Evolutionary conservation across 2,329 filamentous ascomycete genomes (phyloP).

Genomic region (Apiospora aurea): DNA sequence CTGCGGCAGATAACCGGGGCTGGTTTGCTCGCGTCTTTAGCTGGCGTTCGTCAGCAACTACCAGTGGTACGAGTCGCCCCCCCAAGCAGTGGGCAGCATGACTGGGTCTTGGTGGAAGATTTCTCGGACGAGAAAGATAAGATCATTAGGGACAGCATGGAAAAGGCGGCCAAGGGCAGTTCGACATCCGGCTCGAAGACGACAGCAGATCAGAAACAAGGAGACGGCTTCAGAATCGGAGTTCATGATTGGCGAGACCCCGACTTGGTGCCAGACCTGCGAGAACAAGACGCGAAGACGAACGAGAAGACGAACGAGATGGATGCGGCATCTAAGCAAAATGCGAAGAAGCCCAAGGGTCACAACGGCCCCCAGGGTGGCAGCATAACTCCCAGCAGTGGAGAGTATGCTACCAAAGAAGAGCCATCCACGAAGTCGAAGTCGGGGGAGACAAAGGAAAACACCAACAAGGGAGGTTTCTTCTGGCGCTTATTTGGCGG

Average conservation of each 20-base stretch:
- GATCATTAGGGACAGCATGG: constrained; percentile 49
- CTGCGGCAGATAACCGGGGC: constrained; percentile 36
- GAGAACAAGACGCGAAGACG: constrained; percentile 30
- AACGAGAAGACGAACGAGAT: constrained; percentile 32
- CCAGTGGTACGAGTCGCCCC: constrained; percentile 56
- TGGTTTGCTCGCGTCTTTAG: constrained; percentile 56
- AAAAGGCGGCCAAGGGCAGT: constrained; percentile 45
- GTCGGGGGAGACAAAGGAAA: constrained; percentile 33
- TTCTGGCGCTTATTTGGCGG: constrained; percentile 60
- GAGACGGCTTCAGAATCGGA: constrained; percentile 80
- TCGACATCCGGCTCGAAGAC: constrained; percentile 35
- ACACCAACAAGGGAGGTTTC: constrained; percentile 42
- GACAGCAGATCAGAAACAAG: constrained; percentile 32
- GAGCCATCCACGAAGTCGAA: constrained; percentile 32
- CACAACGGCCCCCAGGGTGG: constrained; percentile 62
- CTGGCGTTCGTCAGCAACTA: constrained; percentile 29
- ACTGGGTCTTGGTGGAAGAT: constrained; percentile 75
- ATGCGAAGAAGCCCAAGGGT: constrained; percentile 36
- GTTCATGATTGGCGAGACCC: constrained; percentile 88
- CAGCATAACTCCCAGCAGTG: constrained; percentile 75
- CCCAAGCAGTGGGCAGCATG: constrained; percentile 75
- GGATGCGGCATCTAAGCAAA: constrained; percentile 29
- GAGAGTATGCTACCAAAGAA: constrained; percentile 66
- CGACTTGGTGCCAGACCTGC: constrained; percentile 60
- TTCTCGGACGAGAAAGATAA: constrained; percentile 65